Conservation (phyloP, 2,329 filamentous ascomycete genomes). For the Neopestalotiopsis clavispora region DNA sequence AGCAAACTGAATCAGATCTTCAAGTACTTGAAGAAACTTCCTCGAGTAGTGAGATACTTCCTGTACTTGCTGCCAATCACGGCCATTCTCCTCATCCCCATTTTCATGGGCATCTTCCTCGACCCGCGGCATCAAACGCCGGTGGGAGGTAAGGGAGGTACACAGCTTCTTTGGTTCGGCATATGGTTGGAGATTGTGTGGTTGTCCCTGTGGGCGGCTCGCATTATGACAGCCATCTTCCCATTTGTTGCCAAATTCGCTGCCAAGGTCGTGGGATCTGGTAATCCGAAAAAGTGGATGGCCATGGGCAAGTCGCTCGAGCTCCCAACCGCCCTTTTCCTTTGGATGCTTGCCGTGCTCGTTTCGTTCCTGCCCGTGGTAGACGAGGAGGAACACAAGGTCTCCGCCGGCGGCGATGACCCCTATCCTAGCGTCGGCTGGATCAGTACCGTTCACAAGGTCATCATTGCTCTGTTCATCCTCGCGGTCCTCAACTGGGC, state of each 20-base stretch:
- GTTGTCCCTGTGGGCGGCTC: slow-evolving; percentile 84
- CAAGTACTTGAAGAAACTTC: slow-evolving; percentile 53
- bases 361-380: slow-evolving; percentile 86
- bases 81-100: slow-evolving; percentile 68
- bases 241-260: slow-evolving; percentile 53
- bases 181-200: slow-evolving; percentile 96
- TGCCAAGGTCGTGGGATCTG: slow-evolving; percentile 77
- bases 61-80: slow-evolving; percentile 72
- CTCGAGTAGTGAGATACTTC: slow-evolving; percentile 73
- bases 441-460: slow-evolving; percentile 82
- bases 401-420: slow-evolving; percentile 44
- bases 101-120: slow-evolving; percentile 66
- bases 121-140: slow-evolving; percentile 52
- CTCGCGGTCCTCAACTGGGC: slow-evolving; percentile 79
- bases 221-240: slow-evolving; percentile 57
- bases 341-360: slow-evolving; percentile 89
- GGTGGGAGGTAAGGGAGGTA: slow-evolving; percentile 71
- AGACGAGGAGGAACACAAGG: slow-evolving; percentile 55
- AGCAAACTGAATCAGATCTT: slow-evolving; percentile 68
- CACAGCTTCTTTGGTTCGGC: slow-evolving; percentile 85
- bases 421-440: slow-evolving; percentile 61
- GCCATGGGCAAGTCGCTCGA: slow-evolving; percentile 88
- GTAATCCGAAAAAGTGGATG: slow-evolving; percentile 90
- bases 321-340: slow-evolving; percentile 82
- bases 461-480: slow-evolving; percentile 85